phyloP scores from a whole-genome alignment of 176 grass and related monocot genomes.

The Sorghum bicolor region DNA sequence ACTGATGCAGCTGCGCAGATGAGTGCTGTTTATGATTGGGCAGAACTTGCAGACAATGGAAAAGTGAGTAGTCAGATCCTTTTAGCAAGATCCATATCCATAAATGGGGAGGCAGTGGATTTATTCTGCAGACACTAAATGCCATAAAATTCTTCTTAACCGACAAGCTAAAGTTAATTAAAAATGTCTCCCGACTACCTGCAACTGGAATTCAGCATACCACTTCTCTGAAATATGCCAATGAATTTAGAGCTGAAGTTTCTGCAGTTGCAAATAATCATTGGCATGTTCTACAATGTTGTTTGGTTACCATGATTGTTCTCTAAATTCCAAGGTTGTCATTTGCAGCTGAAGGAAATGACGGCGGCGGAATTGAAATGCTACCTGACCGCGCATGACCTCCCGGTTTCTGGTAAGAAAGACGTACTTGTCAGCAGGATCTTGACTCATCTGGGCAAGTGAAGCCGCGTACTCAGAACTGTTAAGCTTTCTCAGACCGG shows the following conservation, averaged over 20 bases:
- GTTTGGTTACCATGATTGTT: neutral
- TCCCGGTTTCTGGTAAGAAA: conserved; percentile 83
- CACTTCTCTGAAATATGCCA: neutral
- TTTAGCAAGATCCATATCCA: neutral
- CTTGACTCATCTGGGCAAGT: conserved; percentile 85
- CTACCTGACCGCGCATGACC: conserved; percentile 64
- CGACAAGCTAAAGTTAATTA: neutral
- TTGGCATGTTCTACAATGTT: neutral
- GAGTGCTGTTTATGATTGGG: conserved; percentile 68
- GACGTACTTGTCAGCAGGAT: conserved; percentile 76
- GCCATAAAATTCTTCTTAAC: neutral
- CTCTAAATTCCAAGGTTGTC: neutral
- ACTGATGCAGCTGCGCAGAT: conserved; percentile 53
- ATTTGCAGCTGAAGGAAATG: conserved; percentile 79
- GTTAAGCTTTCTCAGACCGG: neutral
- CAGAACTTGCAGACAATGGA: conserved; percentile 77
- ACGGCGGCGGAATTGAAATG: conserved; percentile 68
- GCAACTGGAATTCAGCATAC: neutral
- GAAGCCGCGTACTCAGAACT: conserved; percentile 16
- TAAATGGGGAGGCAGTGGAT: neutral
- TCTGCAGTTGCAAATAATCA: neutral
- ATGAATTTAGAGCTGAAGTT: neutral
- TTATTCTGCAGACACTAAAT: neutral
- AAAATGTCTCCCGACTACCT: neutral
- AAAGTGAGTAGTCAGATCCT: conserved; percentile 46